These are phyloP conservation scores for Lactarius sanguifluus DNA, from an alignment of 768 basidiomycete species.

Conservation along the genomic window DNA sequence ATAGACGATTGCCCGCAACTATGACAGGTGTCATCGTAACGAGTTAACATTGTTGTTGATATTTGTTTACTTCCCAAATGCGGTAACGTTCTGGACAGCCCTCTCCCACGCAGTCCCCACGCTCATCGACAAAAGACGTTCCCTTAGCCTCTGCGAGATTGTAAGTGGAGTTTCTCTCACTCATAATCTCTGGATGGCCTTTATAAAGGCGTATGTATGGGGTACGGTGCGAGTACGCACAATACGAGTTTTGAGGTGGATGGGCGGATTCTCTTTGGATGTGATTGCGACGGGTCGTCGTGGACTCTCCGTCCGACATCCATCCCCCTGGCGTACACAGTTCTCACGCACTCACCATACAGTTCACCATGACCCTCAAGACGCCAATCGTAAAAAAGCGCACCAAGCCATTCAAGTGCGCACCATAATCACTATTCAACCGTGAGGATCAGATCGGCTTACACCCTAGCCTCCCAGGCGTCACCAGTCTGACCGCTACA, in stretches of 20 bases:
- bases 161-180: conserved; percentile 47
- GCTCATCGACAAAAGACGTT: conserved; percentile 30
- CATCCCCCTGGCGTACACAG: conserved; percentile 13
- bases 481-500: conserved; percentile 98
- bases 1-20: not conserved
- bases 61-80: conserved; percentile 23
- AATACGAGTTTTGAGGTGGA: conserved; percentile 20
- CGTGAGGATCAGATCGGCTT: not conserved
- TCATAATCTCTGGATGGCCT: not conserved
- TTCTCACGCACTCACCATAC: conserved; percentile 17
- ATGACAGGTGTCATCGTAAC: not conserved
- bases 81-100: conserved; percentile 7
- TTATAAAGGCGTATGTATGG: not conserved
- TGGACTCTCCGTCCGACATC: not conserved
- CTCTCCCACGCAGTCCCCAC: not conserved
- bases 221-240: not conserved
- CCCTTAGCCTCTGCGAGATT: conserved; percentile 47
- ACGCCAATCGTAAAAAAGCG: conserved; percentile 92
- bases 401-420: conserved; percentile 94
- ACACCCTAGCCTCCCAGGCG: conserved; percentile 53
- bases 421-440: conserved; percentile 26
- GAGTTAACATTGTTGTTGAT: conserved; percentile 16
- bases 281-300: not conserved
- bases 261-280: conserved; percentile 25
- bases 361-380: conserved; percentile 39